Evolutionary conservation across 176 grass and related monocot species (phyloP).

Genomic region (Otatea glauca): DNA sequence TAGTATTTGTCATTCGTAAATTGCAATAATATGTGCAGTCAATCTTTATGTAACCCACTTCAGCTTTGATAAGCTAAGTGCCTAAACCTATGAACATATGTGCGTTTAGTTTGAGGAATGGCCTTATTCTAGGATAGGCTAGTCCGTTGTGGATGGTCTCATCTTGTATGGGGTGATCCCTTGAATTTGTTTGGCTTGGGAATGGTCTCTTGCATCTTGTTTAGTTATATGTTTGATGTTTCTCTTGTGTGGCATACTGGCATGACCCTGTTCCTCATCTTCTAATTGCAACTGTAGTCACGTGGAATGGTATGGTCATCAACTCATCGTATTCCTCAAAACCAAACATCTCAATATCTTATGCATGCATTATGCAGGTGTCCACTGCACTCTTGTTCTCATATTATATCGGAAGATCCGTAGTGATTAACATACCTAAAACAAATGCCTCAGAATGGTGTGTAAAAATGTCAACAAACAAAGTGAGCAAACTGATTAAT

Average conservation of each 20-base stretch:
- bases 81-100: not conserved
- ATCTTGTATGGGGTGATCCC: not conserved
- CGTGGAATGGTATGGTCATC: not conserved
- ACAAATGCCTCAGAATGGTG: not conserved
- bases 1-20: not conserved
- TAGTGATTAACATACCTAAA: not conserved
- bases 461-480: not conserved
- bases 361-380: not conserved
- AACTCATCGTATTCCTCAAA: not conserved
- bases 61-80: not conserved
- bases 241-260: not conserved
- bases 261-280: not conserved
- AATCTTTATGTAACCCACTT: conserved; percentile 20
- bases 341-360: not conserved
- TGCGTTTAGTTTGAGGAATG: conserved; percentile 2
- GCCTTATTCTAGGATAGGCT: conserved; percentile 1
- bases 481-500: conserved; percentile 7
- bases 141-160: not conserved
- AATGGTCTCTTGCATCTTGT: not conserved
- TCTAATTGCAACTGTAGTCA: not conserved
- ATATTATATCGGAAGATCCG: not conserved
- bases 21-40: not conserved
- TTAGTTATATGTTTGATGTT: not conserved
- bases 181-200: not conserved
- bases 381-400: not conserved